Base-by-base conservation (phyloP, 306 rosid genomes). In the Gillenia trifoliata region DNA sequence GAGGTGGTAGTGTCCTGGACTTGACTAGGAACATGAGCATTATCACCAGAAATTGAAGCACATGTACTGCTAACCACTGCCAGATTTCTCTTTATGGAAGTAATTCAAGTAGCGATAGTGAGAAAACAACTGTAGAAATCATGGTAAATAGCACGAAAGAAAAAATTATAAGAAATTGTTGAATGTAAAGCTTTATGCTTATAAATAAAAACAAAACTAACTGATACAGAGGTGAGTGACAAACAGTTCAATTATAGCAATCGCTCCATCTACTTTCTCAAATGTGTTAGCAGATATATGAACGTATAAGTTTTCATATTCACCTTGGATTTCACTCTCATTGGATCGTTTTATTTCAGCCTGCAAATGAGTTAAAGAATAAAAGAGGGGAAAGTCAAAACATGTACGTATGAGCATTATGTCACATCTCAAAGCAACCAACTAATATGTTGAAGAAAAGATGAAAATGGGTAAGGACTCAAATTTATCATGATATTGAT, bases 211-310 rank as follows among this genome's bases (percentile, higher is more conserved):
- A 61, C 10, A 64, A 74, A 68, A 94, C 97, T 91, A 86, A 94
- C 98, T 38, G 89, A 83, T 70, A 94, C 76, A 64, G 98, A 91
- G 78, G n/a, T n/a, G n/a, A n/a, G 87, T 85, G 77, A 94, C 70
- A 36, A 94, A 86, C 71, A 94, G 80, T 80, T 91, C 96, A 78
- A 94, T 85, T 38, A 94, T 86, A 45, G 97, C 88, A 79, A 87
- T 81, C 22, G 98, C 95, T 15, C 93, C 93, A 80, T 94, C 98
- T 59, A 94, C 88, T 86, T 94, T 88, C 75, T 91, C 97, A 79
- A 77, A 94, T 82, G 88, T 87, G 61, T 94, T 95, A 73, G 95
- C 98, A 77, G 96, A 86, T 77, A 91, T 73, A 64, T 79, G 79
- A 78, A 90, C 91, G 34, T 80, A 76, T 69, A 94, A 83, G 76